A percentile compares a stretch with the other conserved stretches of the same genome.
Conservation (phyloP, 495 filamentous ascomycete genomes). For the Xylaria venustula region DNA sequence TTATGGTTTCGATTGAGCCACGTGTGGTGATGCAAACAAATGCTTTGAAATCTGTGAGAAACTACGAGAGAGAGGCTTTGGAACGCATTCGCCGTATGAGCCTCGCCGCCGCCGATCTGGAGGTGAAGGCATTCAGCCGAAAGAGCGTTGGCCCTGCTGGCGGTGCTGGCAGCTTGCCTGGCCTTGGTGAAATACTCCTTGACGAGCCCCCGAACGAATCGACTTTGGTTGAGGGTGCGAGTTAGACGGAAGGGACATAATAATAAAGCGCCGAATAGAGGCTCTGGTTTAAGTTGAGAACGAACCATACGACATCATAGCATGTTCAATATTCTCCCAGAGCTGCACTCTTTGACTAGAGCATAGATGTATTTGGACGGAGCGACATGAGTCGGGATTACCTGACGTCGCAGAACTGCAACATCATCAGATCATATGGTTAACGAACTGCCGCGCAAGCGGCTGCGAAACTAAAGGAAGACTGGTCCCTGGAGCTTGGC, state of each 20-base stretch:
- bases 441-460: too few species aligned
- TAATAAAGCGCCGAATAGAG: background rate
- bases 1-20: constrained; percentile 62
- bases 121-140: constrained; percentile 50
- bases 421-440: too few species aligned
- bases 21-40: constrained; percentile 66
- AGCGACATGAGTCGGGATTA: too few species aligned
- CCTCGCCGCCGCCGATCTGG: constrained; percentile 69
- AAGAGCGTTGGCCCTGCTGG: constrained; percentile 13
- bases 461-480: too few species aligned
- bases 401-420: too few species aligned
- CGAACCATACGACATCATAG: background rate
- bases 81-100: constrained; percentile 74
- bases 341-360: background rate
- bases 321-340: background rate
- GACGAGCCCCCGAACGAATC: constrained; percentile 12
- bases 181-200: constrained; percentile 21
- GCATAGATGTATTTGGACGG: too few species aligned
- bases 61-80: constrained; percentile 71
- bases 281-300: background rate
- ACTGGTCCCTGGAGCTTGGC: too few species aligned
- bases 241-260: background rate
- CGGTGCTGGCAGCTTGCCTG: constrained; percentile 11
- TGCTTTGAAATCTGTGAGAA: constrained; percentile 62
- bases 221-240: background rate